Conservation (phyloP, 2,329 filamentous ascomycete genomes). For the Trichoderma afroharzianum region DNA sequence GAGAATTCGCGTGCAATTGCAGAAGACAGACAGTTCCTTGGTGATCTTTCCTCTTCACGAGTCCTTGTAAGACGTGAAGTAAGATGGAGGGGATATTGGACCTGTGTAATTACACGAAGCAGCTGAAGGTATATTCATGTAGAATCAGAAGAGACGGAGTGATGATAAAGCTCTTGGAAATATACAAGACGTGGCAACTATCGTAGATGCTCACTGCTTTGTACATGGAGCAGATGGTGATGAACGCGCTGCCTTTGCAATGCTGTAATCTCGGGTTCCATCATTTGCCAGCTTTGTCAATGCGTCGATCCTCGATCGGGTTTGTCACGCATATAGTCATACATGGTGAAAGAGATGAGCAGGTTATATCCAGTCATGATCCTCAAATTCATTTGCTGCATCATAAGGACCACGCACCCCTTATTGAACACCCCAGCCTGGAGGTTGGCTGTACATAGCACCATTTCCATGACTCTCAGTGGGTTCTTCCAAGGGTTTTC, state of each 20-base stretch:
- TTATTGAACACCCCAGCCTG: not conserved
- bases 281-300: not conserved
- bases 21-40: not conserved
- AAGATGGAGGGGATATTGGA: not conserved
- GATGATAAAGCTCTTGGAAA: not conserved
- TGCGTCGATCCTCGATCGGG: not conserved
- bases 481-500: not conserved
- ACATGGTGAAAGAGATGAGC: not conserved
- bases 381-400: not conserved
- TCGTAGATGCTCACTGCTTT: not conserved
- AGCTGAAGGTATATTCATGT: not conserved
- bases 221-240: not conserved
- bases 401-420: not conserved
- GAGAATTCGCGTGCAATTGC: not conserved
- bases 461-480: not conserved
- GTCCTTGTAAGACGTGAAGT: not conserved
- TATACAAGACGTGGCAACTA: not conserved
- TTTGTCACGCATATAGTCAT: not conserved
- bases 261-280: not conserved
- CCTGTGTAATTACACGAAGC: not conserved
- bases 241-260: not conserved
- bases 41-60: not conserved
- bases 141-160: not conserved
- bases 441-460: not conserved
- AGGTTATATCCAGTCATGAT: not conserved